These are phyloP conservation scores for Aschersonia sp. DNA, from an alignment of 2,329 filamentous ascomycete species.

Conservation along the genomic window DNA sequence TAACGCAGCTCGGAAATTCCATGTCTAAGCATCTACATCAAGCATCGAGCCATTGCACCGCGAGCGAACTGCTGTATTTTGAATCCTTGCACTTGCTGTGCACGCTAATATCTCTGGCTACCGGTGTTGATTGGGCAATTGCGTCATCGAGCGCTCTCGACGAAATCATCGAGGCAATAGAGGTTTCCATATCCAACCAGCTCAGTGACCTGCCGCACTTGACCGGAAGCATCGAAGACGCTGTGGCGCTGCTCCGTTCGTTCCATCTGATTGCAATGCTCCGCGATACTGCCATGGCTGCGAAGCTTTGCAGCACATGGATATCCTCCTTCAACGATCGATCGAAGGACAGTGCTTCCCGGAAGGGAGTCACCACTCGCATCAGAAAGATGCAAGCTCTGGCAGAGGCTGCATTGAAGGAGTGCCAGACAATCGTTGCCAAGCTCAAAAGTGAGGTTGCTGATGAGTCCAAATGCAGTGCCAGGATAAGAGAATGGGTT, in stretches of 20 bases:
- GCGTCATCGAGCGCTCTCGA: slow-evolving; percentile 11
- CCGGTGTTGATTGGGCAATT: slow-evolving; percentile 9
- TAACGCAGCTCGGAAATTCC: slow-evolving; percentile 26
- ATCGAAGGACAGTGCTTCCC: slow-evolving; percentile 22
- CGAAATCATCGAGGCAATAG: slow-evolving; percentile 13
- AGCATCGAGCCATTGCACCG: slow-evolving; percentile 19
- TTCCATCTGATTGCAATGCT: slow-evolving; percentile 22
- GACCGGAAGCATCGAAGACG: slow-evolving; percentile 5
- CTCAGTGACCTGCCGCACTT: slow-evolving; percentile 6
- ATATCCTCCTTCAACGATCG: slow-evolving; percentile 20
- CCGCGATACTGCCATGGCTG: slow-evolving; percentile 21
- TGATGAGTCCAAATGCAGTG: slow-evolving; percentile 11
- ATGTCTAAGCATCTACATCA: slow-evolving; percentile 23
- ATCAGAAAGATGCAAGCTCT: slow-evolving; percentile 17
- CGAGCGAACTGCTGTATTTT: slow-evolving; percentile 28
- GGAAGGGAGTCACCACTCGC: slow-evolving; percentile 20
- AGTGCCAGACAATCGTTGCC: slow-evolving; percentile 16
- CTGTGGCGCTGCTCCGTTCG: slow-evolving; percentile 14
- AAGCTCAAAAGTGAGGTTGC: slow-evolving; percentile 15
- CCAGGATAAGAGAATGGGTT: slow-evolving; percentile 13
- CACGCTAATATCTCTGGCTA: slow-evolving; percentile 16
- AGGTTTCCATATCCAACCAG: slow-evolving; percentile 13
- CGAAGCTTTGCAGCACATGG: slow-evolving; percentile 17
- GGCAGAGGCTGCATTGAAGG: slow-evolving; percentile 15
- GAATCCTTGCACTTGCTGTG: slow-evolving; percentile 26